Base-by-base conservation (phyloP, 2,329 filamentous ascomycete genomes). In the Lachnellula hyalina region DNA sequence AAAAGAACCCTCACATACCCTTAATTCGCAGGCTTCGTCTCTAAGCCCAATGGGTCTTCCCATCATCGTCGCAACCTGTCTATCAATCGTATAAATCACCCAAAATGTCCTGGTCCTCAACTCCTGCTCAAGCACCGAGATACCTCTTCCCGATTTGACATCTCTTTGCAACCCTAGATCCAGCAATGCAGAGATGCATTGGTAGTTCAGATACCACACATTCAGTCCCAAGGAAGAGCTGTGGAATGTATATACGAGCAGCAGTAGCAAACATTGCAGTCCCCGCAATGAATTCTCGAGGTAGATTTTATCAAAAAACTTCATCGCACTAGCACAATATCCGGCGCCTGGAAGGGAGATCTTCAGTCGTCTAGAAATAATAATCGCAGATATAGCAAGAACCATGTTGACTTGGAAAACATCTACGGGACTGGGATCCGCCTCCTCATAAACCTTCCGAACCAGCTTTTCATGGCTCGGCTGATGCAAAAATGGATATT, bases 81-180 rank as follows among this genome's bases (percentile, higher is more conserved):
- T 71, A 53, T 82, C 79, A 4, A 82, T 68, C 0, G 71, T 75
- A 25, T 79, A 78, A 3, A 78, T 75, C 0, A 77, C 75, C 79
- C 79, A 82, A 48, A 82, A 82, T 4, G 81, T 73, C 2, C 79
- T 68, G 0, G 77, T 78, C n/a, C 79, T 68, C 72, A 81, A 76
- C 57, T 82, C 78, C 41, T 79, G 77, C 6, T 78, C 74, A 0
- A 80, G 57, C 0, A 77, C 58, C 0, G 77, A 75, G 2, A 81
- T 71, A 0, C 69, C 75, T 0, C 68, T 66, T 0, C 71, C 71
- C 0, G 70, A 68, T 1, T 72, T 74, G 6, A 80, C 72, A 49
- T 79, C 72, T 21, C 79, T 71, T 52, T 82, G 79, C 0, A 81
- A 64, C 0, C 78, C 79, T 1, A 81, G 61, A 45, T 81, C 79